Evolutionary conservation across 345 rosid genomes (phyloP).

Genomic region (Syzygium jambos): DNA sequence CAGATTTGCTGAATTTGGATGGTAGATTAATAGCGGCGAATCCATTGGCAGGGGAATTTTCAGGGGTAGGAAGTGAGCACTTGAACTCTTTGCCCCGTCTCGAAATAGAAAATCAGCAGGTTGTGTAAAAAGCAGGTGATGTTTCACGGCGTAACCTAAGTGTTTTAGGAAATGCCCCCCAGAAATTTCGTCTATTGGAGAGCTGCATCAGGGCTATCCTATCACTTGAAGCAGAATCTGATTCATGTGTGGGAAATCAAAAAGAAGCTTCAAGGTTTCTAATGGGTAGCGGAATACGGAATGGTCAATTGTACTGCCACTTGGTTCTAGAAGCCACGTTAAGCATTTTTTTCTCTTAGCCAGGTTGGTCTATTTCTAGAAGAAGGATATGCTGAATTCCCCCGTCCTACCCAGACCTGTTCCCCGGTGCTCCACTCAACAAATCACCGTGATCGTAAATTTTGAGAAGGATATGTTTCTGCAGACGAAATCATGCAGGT

Average conservation of each 20-base stretch:
- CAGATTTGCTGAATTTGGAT: not conserved
- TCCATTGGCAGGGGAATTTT: not conserved
- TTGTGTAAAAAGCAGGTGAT: not conserved
- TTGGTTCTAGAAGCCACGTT: not conserved
- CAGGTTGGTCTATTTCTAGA: not conserved
- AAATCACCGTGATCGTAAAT: not conserved
- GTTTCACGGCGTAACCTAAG: not conserved
- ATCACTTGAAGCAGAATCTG: not conserved
- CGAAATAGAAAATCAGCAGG: not conserved
- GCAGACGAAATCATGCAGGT: not conserved
- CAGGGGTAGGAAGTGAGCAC: not conserved
- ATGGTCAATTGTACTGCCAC: not conserved
- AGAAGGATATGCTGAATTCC: not conserved
- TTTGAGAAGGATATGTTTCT: not conserved
- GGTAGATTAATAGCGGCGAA: not conserved
- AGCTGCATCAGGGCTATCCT: not conserved
- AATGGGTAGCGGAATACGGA: not conserved
- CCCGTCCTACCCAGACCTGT: not conserved
- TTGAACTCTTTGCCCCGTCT: not conserved
- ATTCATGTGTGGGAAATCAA: not conserved
- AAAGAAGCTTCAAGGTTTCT: not conserved
- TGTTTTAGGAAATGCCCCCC: not conserved
- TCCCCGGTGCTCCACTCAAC: not conserved
- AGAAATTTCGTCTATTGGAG: not conserved
- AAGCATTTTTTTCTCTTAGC: too few species aligned